Percentiles rank a stretch among this genome's conserved stretches.
phyloP scores from a whole-genome alignment of 768 basidiomycete genomes.

The Leccinum subgranulosum region DNA sequence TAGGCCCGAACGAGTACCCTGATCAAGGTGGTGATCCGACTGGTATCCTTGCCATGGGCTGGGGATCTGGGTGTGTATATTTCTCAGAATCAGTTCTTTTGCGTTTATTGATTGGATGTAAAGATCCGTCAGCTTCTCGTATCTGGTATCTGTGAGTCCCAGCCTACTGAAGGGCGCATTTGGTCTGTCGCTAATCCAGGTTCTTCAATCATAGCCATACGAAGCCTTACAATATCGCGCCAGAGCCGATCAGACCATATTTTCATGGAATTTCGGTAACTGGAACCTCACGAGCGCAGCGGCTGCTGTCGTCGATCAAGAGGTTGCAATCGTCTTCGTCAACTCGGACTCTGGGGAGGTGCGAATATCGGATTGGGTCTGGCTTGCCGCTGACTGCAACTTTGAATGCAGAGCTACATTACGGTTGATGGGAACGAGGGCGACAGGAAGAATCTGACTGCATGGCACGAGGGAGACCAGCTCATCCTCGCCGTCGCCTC shows the following conservation, averaged over 20 bases:
- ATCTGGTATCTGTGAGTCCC: conserved; percentile 64
- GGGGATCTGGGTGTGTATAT: conserved; percentile 69
- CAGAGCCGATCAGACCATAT: conserved; percentile 58
- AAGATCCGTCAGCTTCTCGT: conserved; percentile 70
- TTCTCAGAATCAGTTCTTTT: not conserved
- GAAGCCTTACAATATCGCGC: conserved; percentile 79
- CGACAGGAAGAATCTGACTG: conserved; percentile 37
- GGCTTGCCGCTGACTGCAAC: not conserved
- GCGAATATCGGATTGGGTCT: not conserved
- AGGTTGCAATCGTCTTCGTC: conserved; percentile 80
- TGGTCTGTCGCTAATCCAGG: not conserved
- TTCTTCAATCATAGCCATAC: conserved; percentile 47
- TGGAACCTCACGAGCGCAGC: conserved; percentile 55
- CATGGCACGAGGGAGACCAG: conserved; percentile 35
- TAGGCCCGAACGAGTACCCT: conserved; percentile 68
- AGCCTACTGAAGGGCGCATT: not conserved
- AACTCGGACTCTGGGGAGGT: conserved; percentile 82
- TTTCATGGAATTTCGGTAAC: conserved; percentile 70
- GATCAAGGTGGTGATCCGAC: conserved; percentile 59
- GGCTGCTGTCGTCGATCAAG: conserved; percentile 44
- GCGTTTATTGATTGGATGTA: not conserved
- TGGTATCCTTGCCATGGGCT: conserved; percentile 86
- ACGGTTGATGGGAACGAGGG: conserved; percentile 54
- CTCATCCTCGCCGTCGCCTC: conserved; percentile 58
- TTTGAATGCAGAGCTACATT: conserved; percentile 41